Percentiles rank a stretch among this genome's conserved stretches.
These are phyloP conservation scores for Aspergillus asperescens DNA, from an alignment of 495 filamentous ascomycete genomes.

Conservation along the genomic window DNA sequence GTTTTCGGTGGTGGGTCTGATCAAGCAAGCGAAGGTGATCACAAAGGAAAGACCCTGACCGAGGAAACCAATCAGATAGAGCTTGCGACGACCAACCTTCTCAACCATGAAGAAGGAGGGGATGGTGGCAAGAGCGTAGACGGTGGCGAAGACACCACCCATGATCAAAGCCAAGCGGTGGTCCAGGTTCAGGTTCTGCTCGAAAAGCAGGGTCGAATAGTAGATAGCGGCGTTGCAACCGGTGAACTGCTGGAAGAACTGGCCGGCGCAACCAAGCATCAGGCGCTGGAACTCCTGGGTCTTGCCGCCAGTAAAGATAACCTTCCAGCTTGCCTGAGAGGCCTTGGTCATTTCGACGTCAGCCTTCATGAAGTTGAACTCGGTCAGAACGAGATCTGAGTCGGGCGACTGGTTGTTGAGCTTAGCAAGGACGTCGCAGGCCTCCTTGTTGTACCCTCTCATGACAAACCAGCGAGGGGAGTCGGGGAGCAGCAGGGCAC, in stretches of 20 bases:
- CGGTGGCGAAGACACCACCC: conserved; percentile 74
- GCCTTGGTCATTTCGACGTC: conserved; percentile 26
- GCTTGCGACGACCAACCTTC: conserved; percentile 63
- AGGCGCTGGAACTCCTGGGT: conserved; percentile 44
- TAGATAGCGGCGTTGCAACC: conserved; percentile 79
- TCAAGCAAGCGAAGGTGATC: conserved; percentile 35
- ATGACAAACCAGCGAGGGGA: conserved; percentile 72
- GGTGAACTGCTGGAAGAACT: conserved; percentile 74
- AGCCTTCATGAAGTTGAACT: conserved; percentile 48
- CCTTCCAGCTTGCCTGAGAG: conserved; percentile 35
- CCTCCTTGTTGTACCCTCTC: conserved; percentile 54
- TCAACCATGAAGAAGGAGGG: conserved; percentile 68
- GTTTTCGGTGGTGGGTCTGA: conserved; percentile 16
- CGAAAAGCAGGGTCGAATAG: conserved; percentile 73
- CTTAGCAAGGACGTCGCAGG: conserved; percentile 58
- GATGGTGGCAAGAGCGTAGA: conserved; percentile 59
- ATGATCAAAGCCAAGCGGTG: conserved; percentile 62
- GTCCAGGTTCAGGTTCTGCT: conserved; percentile 53
- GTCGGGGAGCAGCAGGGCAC: conserved; percentile 62
- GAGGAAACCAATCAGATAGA: conserved; percentile 63
- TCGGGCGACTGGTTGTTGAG: conserved; percentile 37
- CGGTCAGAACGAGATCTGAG: conserved; percentile 27
- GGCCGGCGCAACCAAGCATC: conserved; percentile 41
- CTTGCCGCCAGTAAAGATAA: conserved; percentile 40
- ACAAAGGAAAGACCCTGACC: conserved; percentile 45